Conservation (phyloP, 139 green algal species). For the Mesotaenium endlicherianum region DNA sequence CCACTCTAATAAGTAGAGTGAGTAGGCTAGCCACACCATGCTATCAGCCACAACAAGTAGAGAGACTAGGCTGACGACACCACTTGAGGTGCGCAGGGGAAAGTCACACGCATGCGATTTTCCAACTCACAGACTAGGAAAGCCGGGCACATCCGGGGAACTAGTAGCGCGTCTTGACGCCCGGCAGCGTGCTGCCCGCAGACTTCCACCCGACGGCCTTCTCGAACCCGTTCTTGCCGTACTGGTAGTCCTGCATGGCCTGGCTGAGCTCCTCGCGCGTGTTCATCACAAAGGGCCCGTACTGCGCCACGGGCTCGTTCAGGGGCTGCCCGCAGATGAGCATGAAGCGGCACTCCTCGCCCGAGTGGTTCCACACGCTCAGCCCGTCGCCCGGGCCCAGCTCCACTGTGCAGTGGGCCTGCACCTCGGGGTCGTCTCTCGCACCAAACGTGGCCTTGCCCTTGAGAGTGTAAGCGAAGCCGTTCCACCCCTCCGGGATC, state of each 20-base stretch:
- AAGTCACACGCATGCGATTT: no score
- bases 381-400: conserved; percentile 39
- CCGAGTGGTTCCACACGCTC: conserved; percentile 42
- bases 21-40: no score
- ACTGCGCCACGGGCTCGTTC: conserved; percentile 54
- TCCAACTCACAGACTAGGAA: no score
- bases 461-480: conserved; percentile 40
- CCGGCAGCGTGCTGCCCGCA: no score
- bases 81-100: no score
- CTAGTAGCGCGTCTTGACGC: no score
- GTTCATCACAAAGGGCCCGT: conserved; percentile 62
- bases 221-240: conserved; percentile 51
- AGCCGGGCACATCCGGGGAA: no score
- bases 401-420: conserved; percentile 42
- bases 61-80: no score
- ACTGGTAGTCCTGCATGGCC: conserved; percentile 55
- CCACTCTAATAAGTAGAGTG: no score
- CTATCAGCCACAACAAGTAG: no score
- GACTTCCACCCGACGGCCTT: conserved; percentile 35
- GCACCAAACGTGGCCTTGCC: conserved; percentile 24
- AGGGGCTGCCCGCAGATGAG: conserved; percentile 57
- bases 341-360: conserved; percentile 28
- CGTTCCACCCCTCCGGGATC: conserved; percentile 46
- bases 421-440: not conserved
- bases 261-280: conserved; percentile 53